These are phyloP conservation scores for Grigorovia yakushimaensis DNA, from an alignment of 805 yeast species.

Conservation along the genomic window DNA sequence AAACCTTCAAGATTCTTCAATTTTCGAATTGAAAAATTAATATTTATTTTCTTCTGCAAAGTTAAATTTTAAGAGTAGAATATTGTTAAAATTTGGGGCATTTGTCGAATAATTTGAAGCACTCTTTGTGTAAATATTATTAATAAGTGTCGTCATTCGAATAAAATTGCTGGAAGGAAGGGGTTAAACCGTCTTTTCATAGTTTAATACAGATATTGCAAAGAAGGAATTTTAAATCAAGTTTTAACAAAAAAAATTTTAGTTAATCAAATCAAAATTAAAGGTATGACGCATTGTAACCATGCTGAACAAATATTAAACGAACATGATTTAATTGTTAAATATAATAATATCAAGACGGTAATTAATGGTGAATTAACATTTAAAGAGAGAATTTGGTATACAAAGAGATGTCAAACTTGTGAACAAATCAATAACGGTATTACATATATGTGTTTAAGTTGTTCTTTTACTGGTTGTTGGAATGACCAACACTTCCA, in stretches of 20 bases:
- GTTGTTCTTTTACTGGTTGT: slow-evolving; percentile 73
- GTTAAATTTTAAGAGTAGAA: no score
- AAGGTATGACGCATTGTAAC: slow-evolving; percentile 23
- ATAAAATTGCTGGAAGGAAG: no score
- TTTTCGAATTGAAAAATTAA: no score
- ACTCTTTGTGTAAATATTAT: no score
- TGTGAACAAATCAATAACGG: slow-evolving; percentile 26
- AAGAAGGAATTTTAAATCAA: no score
- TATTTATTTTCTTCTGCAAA: no score
- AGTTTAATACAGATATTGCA: no score
- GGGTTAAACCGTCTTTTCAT: no score
- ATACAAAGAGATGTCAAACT: slow-evolving; percentile 21
- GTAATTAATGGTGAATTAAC: slow-evolving; percentile 13
- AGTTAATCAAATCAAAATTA: not conserved
- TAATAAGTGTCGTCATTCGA: no score
- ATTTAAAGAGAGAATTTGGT: slow-evolving; percentile 11
- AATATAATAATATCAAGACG: slow-evolving; percentile 19
- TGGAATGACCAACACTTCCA: slow-evolving; percentile 39
- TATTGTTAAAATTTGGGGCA: no score
- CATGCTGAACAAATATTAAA: slow-evolving; percentile 26
- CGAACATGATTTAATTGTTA: slow-evolving; percentile 23
- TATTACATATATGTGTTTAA: slow-evolving; percentile 54
- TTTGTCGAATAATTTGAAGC: no score
- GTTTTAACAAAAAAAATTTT: not conserved
- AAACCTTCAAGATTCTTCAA: no score